Base-by-base conservation (phyloP, 257 asterid species). In the Scutellaria barbata region DNA sequence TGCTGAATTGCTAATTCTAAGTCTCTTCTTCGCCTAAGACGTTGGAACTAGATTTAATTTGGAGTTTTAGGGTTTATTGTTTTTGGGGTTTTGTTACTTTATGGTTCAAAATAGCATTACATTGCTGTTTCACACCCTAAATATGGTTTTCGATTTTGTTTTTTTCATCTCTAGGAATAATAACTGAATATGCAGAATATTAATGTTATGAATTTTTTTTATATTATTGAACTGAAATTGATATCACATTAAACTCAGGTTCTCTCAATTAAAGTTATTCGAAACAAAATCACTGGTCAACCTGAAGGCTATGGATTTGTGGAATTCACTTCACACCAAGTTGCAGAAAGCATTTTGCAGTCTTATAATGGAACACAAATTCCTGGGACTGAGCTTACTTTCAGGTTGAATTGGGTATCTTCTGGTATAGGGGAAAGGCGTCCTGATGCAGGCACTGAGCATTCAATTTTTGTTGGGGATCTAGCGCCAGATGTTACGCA, bases 281-380 rank as follows among this genome's bases (percentile, higher is more conserved):
- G 97, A 35, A 93, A 89, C 88, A 93, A 90, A 82, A 75, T 89
- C 66, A 90, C 98, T 1, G 96, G 96, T 5, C 97, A 88, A 47
- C 97, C 97, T 0, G 98, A 93, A 83, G 98, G 98, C 58, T 93
- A 93, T 39, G 98, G 98, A 11, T 93, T 93, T 73, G 97, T 93
- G 61, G 98, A 93, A 83, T 90, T 93, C 58, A 63, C 84, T 41
- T 81, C 96, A 8, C 97, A 93, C 78, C 83, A 89, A 70, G 92
- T 85, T 12, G 96, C 98, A 5, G 98, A 93, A 81, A 74, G 90
- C 81, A 79, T 90, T 74, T 81, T 93, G 67, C 98, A 90, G 76
- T 75, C 95, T 22, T 93, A 82, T 64, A 92, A 95, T 65, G 98
- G 98, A 80, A 68, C 96, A 10, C 99, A 95, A 83, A 89, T 95